These are phyloP conservation scores for Fusarium foetens DNA, from an alignment of 2,329 filamentous ascomycete genomes.

Conservation along the genomic window DNA sequence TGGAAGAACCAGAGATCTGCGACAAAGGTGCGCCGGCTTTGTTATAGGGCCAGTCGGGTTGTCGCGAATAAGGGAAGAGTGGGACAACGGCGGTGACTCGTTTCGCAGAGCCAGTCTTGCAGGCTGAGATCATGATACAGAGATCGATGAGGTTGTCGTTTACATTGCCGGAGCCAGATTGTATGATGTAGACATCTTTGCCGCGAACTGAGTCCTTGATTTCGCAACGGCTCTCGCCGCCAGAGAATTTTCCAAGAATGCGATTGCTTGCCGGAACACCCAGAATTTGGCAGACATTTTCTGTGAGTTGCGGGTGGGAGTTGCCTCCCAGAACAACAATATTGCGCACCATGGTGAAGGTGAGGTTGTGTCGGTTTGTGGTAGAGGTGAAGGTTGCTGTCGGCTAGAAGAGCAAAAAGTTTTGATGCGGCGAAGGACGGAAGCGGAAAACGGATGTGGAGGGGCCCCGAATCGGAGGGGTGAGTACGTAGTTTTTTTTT, in stretches of 20 bases:
- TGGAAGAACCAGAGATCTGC: constrained; percentile 62
- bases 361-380: constrained; percentile 25
- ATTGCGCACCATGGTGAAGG: constrained; percentile 82
- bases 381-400: constrained; percentile 18
- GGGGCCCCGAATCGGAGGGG: constrained; percentile 45
- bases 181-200: constrained; percentile 99
- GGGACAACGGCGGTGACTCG: constrained; percentile 94
- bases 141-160: constrained; percentile 98
- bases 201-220: constrained; percentile 96
- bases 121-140: constrained; percentile 98
- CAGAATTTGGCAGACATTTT: constrained; percentile 87
- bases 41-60: constrained; percentile 97
- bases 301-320: constrained; percentile 88
- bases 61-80: constrained; percentile 95
- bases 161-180: constrained; percentile 90
- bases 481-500: constrained; percentile 24
- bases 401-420: constrained; percentile 37
- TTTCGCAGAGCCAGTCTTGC: constrained; percentile 92
- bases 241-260: constrained; percentile 90
- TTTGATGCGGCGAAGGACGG: constrained; percentile 43
- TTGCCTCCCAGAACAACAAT: constrained; percentile 93
- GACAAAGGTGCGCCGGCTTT: constrained; percentile 90
- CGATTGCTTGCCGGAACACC: constrained; percentile 87
- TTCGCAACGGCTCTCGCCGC: constrained; percentile 94
- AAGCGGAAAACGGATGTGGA: constrained; percentile 44